Base-by-base conservation (phyloP, 768 basidiomycete genomes). In the Leucosporidium yakuticum region DNA sequence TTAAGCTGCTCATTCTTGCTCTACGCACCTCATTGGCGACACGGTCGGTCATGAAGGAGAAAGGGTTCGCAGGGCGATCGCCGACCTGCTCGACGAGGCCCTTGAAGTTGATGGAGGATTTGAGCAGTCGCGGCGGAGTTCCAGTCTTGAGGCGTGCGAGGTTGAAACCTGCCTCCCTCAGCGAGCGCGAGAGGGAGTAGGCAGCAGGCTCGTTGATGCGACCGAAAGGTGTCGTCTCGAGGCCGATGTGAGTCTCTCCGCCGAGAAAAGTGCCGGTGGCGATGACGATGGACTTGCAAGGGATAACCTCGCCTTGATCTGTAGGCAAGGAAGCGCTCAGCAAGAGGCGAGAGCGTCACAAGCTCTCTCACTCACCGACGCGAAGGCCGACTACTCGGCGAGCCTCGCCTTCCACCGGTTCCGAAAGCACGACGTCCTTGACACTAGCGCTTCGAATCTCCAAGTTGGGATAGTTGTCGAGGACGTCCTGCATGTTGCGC, bases 221-320 rank as follows among this genome's bases (percentile, higher is more conserved):
- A 3, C 73, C 75, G 57, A 74, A 72, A 0, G 74, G 73, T 20
- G 69, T 75, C 31, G 60, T 67, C 47, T 70, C 63, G 58, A 73
- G 56, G 86, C 90, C 91, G 56, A 95, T 89, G 74, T 94, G 91
- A 55, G 93, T 91, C 79, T 94, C 90, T 17, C 90, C 92, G 4
- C 88, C 88, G 31, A 95, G 83, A 76, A 95, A 95, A 0, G 92
- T 95, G 12, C 92, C 92, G 0, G 91, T 94, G 73, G 90, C 91
- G 20, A 95, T 83, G 34, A 95, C 88, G 17, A 93, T 89, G 71
- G 87, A 86, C 5, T 87, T 85, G 74, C 90, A 94, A 23, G 80
- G 80, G 34, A 94, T 85, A 23, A 86, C 75, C 60, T 91, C 87
- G 15, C 90, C 89, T 6, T 84, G 82, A 39, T 90, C 90, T 90